Base-by-base conservation (phyloP, 2,329 filamentous ascomycete genomes). In the Paradendryphiella salina region DNA sequence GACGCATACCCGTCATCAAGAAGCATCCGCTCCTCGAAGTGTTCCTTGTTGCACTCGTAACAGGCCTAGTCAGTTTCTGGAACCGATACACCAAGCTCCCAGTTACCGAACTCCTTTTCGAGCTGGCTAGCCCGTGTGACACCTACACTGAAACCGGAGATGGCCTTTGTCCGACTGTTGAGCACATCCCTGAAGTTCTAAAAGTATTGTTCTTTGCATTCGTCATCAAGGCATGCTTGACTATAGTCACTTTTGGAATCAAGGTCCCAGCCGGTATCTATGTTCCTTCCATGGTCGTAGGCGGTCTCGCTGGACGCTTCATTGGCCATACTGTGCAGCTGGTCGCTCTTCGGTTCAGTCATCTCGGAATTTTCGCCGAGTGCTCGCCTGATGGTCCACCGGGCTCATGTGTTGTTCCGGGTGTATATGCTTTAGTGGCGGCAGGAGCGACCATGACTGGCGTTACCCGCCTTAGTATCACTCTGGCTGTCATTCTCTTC, bases 371-470 rank as follows among this genome's bases (percentile, higher is more conserved):
- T 5, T 96, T 93, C 77, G 83, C 85, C 15, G 79, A 81, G 10
- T 97, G 94, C 66, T 83, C 86, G 3, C 80, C 83, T 5, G 80
- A 82, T 44, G 83, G 76, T 11, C 79, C 85, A 32, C 85, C 89
- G 26, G 87, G 90, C 51, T 87, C 87, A 1, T 97, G 94, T 70
- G 90, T 99, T 39, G 92, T 95, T 39, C 94, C 94, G 0, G 94
- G 94, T n/a, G 90, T 97, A 0, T 99, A 99, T 70, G 94, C 91
- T 1, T 82, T 99, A 52, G 90, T 96, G 50, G 93, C 92, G 13
- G 94, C 94, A 35, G 94, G 94, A 13, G 91, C 94, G 1, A 96
- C 93, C 26, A 97, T 99, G 94, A 97, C 93, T 61, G 94, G 94
- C 41, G 94, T 97, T 2, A 99, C 94, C 1, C 84, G 94, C 41